Base-by-base conservation (phyloP, 495 filamentous ascomycete genomes). In the Umbilicaria muhlenbergii region DNA sequence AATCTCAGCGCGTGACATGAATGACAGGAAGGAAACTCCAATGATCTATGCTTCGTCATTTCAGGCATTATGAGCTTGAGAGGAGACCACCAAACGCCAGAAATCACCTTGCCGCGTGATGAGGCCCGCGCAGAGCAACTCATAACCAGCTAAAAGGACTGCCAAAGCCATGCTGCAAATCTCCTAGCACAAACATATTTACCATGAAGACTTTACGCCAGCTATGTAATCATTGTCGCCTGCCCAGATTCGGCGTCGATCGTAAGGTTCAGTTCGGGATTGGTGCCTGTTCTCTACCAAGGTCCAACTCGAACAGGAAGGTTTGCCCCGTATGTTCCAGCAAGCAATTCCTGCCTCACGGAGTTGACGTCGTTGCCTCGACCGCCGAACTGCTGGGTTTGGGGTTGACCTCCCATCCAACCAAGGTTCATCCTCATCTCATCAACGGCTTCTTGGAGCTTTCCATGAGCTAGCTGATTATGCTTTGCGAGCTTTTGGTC, bases 401-500 rank as follows among this genome's bases (percentile, higher is more conserved):
- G 60, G 14, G 63, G 51, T 45, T 64, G 60, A 32, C 67, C 66
- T 19, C 74, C 79, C 67, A 84, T 81, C 84, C 85, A 94, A 36
- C 79, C 81, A 24, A 92, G 62, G 47, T 75, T 78, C 16, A 61
- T 65, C n/a, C 70, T 69, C 60, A 94, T 74, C 51, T 84, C 81
- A 42, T 78, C 69, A 39, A 94, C 73, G 35, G 86, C 91, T 41
- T 75, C 76, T 51, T 83, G 79, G 61, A 98, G 67, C 55, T 81
- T 81, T 8, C 89, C 87, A 33, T 78, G 80, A 11, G 85, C 86
- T 42, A 78, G 80, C 47, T 88, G 77, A 51, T 96, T 91, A 64
- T 98, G 91, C 59, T 84, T 89, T 2, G 73, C 64, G 38, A 98
- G 64, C 51, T 76, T 86, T 61, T 86, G 78, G 52, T 96, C 91